A percentile compares a stretch with the other conserved stretches of the same genome.
These are phyloP conservation scores for Pilatotrama ljubarskyi DNA, from an alignment of 768 basidiomycete species.

Conservation along the genomic window DNA sequence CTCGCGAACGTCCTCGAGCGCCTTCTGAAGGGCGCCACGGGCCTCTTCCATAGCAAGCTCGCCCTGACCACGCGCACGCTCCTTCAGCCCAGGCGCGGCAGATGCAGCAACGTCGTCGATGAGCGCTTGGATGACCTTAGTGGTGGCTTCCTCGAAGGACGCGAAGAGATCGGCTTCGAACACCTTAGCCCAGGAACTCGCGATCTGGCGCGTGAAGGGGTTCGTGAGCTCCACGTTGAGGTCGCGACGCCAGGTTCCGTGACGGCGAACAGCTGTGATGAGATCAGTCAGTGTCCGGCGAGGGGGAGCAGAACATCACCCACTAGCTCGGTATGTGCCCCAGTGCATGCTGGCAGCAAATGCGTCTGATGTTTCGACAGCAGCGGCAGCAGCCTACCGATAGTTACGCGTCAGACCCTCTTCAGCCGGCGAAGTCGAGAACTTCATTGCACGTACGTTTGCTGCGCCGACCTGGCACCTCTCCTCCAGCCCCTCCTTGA, in stretches of 20 bases:
- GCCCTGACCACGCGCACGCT: slow-evolving; percentile 51
- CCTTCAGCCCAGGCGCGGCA: slow-evolving; percentile 52
- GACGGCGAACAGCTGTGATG: slow-evolving; percentile 46
- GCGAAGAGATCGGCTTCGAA: slow-evolving; percentile 60
- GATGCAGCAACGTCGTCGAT: slow-evolving; percentile 53
- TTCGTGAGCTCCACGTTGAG: slow-evolving; percentile 59
- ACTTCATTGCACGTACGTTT: slow-evolving; percentile 43
- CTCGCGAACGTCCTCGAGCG: slow-evolving; percentile 48
- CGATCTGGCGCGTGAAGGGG: slow-evolving; percentile 61
- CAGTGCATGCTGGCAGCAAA: slow-evolving; percentile 60
- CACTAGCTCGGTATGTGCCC: slow-evolving; percentile 59
- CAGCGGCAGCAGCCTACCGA: slow-evolving; percentile 40
- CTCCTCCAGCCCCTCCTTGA: slow-evolving; percentile 58
- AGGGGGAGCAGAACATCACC: slow-evolving; percentile 23
- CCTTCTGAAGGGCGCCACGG: slow-evolving; percentile 46
- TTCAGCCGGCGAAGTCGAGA: neutral
- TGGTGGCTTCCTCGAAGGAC: slow-evolving; percentile 43
- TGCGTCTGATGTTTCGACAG: slow-evolving; percentile 48
- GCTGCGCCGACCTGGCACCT: slow-evolving; percentile 54
- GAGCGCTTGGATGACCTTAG: slow-evolving; percentile 42
- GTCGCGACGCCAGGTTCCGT: slow-evolving; percentile 56
- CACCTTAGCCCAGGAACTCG: slow-evolving; percentile 56
- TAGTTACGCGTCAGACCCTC: neutral
- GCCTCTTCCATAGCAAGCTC: slow-evolving; percentile 55
- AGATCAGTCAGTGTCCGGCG: neutral